These are phyloP conservation scores for Mycena amicta DNA, from an alignment of 768 basidiomycete genomes.

Conservation along the genomic window DNA sequence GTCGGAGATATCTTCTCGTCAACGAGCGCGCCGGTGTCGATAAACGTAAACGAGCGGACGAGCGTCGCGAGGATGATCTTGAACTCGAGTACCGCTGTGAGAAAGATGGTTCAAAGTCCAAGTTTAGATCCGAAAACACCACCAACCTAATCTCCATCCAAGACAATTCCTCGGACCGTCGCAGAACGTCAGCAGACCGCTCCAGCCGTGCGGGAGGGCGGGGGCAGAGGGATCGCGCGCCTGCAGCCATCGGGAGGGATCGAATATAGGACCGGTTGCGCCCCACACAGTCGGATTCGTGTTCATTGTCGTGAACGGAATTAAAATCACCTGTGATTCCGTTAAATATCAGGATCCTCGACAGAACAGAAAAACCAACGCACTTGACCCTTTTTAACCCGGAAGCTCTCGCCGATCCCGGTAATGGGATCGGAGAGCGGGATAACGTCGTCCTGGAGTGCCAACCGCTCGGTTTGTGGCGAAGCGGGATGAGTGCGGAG, in stretches of 20 bases:
- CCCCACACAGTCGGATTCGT: conserved; percentile 40
- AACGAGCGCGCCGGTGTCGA: conserved; percentile 35
- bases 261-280: conserved; percentile 34
- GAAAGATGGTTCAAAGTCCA: too few relatives aligned
- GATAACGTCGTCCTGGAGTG: conserved; percentile 42
- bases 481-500: conserved; percentile 44
- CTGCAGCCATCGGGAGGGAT: conserved; percentile 43
- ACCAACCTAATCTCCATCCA: conserved; percentile 39
- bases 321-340: conserved; percentile 38
- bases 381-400: conserved; percentile 41
- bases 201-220: conserved; percentile 39
- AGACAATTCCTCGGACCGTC: conserved; percentile 47
- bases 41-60: conserved; percentile 38
- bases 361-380: too few relatives aligned
- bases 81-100: conserved; percentile 38
- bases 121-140: too few relatives aligned
- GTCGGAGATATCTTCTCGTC: conserved; percentile 35
- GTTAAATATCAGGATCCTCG: too few relatives aligned
- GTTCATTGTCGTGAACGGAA: conserved; percentile 38
- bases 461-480: conserved; percentile 43
- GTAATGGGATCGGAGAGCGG: conserved; percentile 39
- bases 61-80: conserved; percentile 42
- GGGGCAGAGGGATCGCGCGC: conserved; percentile 32
- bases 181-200: conserved; percentile 39
- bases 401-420: conserved; percentile 30